Percentiles rank a stretch among this genome's conserved stretches.
phyloP scores from a whole-genome alignment of 1,284 basidiomycete species.

The Pascua sp. region DNA sequence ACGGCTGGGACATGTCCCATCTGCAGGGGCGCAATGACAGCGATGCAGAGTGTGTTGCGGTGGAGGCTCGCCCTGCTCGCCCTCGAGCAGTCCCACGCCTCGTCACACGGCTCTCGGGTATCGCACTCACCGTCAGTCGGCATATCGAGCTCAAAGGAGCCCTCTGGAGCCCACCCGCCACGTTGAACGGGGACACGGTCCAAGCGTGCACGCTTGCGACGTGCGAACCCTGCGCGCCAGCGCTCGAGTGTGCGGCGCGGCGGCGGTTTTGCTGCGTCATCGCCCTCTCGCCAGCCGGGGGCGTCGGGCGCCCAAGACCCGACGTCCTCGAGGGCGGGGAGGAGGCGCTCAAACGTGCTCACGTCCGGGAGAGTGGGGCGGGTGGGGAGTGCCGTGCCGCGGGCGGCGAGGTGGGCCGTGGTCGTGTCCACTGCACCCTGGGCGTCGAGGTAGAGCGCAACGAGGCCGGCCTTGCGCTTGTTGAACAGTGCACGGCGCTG shows the following conservation, averaged over 20 bases:
- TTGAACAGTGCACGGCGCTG: conserved; percentile 30
- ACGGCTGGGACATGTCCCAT: no score
- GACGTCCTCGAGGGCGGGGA: conserved; percentile 35
- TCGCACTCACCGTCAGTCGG: conserved; percentile 31
- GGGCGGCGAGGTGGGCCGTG: neutral
- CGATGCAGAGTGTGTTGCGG: no score
- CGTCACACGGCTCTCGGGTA: no score
- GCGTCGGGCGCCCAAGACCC: conserved; percentile 37
- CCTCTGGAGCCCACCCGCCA: conserved; percentile 47
- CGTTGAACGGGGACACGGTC: conserved; percentile 28
- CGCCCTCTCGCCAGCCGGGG: conserved; percentile 32
- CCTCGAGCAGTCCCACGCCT: no score
- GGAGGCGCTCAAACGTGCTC: conserved; percentile 26
- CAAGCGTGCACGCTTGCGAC: conserved; percentile 19
- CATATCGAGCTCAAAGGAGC: conserved; percentile 47
- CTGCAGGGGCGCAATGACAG: no score
- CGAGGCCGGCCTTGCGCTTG: conserved; percentile 36
- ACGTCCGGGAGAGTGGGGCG: conserved; percentile 23
- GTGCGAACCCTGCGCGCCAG: conserved; percentile 27
- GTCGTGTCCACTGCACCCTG: conserved; percentile 24
- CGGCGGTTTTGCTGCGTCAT: conserved; percentile 11
- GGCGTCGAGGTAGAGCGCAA: conserved; percentile 41
- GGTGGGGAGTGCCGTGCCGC: neutral
- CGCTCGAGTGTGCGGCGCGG: conserved; percentile 21
- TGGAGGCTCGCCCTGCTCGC: no score